A percentile compares a stretch with the other conserved stretches of the same genome.
Evolutionary conservation across 2,329 filamentous ascomycete species (phyloP).

Genomic region (Dactylellina sp.): DNA sequence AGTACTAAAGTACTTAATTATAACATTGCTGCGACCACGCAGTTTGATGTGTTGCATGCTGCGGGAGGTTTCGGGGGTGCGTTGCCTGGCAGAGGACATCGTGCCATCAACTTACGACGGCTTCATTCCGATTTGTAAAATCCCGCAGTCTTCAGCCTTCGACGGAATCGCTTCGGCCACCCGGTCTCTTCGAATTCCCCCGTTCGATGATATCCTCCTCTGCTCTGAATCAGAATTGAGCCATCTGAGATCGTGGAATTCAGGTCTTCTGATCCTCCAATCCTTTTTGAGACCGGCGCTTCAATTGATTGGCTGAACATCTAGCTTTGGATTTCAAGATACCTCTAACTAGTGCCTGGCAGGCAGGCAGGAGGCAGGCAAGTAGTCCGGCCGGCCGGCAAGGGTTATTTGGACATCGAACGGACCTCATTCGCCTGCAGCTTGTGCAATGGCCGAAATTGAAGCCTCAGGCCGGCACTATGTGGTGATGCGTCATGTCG

Average conservation of each 20-base stretch:
- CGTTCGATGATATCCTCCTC: background rate
- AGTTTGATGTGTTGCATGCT: background rate
- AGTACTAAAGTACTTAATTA: too few relatives aligned
- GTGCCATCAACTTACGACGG: background rate
- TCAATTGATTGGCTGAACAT: constrained; percentile 3
- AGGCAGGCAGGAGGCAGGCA: background rate
- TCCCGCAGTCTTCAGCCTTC: constrained; percentile 42
- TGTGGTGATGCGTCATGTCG: constrained; percentile 56
- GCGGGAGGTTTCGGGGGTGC: background rate
- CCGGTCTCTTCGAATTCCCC: constrained; percentile 11
- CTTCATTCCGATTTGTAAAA: constrained; percentile 45
- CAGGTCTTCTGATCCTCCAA: constrained; percentile 15
- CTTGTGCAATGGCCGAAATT: constrained; percentile 33
- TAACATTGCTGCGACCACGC: too few relatives aligned
- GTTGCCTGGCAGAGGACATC: background rate
- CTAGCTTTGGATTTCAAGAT: constrained; percentile 1
- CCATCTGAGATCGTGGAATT: background rate
- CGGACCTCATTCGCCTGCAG: constrained; percentile 8
- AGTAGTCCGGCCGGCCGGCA: constrained; percentile 24
- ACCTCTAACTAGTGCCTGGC: background rate
- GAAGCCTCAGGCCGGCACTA: constrained; percentile 30
- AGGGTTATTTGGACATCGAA: constrained; percentile 28
- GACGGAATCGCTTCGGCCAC: constrained; percentile 31
- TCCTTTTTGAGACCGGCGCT: constrained; percentile 1
- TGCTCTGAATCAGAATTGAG: too few relatives aligned